These are phyloP conservation scores for Arctium minus DNA, from an alignment of 129 eudicot species.

Conservation along the genomic window DNA sequence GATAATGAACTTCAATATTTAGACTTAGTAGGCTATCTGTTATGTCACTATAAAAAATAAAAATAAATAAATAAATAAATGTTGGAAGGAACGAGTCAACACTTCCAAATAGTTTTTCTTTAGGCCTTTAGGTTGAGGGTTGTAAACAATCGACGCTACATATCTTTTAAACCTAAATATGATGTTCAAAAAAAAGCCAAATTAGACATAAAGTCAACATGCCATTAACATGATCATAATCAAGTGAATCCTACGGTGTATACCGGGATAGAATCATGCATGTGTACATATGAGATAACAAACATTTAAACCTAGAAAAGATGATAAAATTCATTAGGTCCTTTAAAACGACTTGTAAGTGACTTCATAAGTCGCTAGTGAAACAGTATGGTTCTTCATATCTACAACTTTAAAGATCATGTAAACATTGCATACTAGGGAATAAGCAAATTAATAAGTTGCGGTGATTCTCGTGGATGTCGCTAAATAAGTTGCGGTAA, in stretches of 20 bases:
- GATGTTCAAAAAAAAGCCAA: background rate
- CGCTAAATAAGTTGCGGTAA: background rate
- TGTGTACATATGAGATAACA: background rate
- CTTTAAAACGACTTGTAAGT: background rate
- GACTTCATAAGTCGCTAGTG: background rate
- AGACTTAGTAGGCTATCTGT: too few relatives aligned
- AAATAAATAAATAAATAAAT: too few relatives aligned
- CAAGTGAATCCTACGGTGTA: background rate
- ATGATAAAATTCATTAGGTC: background rate
- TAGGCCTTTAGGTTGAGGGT: background rate
- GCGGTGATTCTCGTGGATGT: background rate
- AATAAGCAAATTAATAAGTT: background rate
- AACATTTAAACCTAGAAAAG: background rate
- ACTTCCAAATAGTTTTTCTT: too few relatives aligned
- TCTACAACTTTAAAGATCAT: background rate
- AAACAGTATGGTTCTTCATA: background rate
- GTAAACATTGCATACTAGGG: background rate
- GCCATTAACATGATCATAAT: background rate
- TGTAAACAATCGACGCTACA: background rate
- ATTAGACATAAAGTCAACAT: background rate
- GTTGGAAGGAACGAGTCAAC: background rate
- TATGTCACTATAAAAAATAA: background rate
- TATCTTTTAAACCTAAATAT: background rate
- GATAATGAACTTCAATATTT: too few relatives aligned
- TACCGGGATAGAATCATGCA: background rate